A percentile compares a stretch with the other conserved stretches of the same genome.
Evolutionary conservation across 345 rosid genomes (phyloP).

Genomic region (Moricandia arvensis): DNA sequence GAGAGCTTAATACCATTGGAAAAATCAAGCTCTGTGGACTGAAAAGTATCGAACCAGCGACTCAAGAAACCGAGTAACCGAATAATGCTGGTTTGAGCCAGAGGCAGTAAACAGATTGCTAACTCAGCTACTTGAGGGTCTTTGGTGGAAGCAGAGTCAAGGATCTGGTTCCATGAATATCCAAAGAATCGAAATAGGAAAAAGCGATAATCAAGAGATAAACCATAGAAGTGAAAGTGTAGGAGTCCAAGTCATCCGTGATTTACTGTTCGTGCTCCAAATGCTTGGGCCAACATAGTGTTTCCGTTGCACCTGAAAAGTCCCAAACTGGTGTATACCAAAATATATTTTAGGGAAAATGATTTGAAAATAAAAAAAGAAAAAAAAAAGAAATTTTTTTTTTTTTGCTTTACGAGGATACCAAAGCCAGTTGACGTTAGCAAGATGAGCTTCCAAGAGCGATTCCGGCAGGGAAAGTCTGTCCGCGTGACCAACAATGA

Average conservation of each 20-base stretch:
- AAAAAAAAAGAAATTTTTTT: neutral
- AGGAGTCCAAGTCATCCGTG: slow-evolving; percentile 34
- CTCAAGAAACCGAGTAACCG: slow-evolving; percentile 34
- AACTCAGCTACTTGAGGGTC: slow-evolving; percentile 35
- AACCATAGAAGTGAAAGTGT: slow-evolving; percentile 33
- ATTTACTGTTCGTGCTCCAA: slow-evolving; percentile 73
- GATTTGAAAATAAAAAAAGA: neutral
- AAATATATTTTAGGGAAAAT: neutral
- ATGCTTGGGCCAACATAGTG: slow-evolving; percentile 85
- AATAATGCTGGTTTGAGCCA: slow-evolving; percentile 38
- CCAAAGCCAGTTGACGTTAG: slow-evolving; percentile 40
- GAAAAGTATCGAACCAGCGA: slow-evolving; percentile 33
- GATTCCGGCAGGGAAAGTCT: slow-evolving; percentile 29
- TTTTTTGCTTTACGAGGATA: slow-evolving; percentile 34
- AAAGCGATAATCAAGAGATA: slow-evolving; percentile 22
- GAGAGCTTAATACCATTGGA: slow-evolving; percentile 39
- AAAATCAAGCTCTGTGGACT: slow-evolving; percentile 32
- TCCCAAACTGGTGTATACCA: slow-evolving; percentile 47
- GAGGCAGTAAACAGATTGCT: slow-evolving; percentile 21
- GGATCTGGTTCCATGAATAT: slow-evolving; percentile 33
- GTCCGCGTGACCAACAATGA: slow-evolving; percentile 38
- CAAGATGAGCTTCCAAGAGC: slow-evolving; percentile 38
- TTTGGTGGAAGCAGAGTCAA: slow-evolving; percentile 34
- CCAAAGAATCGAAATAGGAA: slow-evolving; percentile 36
- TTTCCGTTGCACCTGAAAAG: slow-evolving; percentile 78